phyloP scores from a whole-genome alignment of 768 basidiomycete species.

The Russula vinacea region DNA sequence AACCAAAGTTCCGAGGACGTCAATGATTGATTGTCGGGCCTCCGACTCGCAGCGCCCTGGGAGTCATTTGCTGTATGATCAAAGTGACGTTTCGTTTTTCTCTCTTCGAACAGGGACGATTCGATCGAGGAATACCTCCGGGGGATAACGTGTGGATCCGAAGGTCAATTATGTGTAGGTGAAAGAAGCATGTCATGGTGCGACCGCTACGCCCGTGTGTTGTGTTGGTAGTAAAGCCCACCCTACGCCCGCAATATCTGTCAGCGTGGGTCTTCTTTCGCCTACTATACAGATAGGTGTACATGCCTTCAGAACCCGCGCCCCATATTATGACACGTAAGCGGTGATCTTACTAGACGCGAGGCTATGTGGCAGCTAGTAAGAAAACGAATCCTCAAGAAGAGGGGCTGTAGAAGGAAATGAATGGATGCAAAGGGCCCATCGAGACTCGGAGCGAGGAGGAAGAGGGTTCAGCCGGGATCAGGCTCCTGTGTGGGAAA shows the following conservation, averaged over 20 bases:
- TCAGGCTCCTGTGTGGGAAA: background rate
- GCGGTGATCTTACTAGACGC: background rate
- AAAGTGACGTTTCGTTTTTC: conserved; percentile 11
- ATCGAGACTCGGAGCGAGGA: background rate
- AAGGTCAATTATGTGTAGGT: conserved; percentile 3
- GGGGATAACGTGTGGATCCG: conserved; percentile 1
- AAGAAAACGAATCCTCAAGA: background rate
- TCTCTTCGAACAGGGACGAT: conserved; percentile 8
- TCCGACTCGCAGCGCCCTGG: background rate
- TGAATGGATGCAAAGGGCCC: background rate
- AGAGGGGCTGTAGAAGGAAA: background rate
- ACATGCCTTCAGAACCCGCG: background rate
- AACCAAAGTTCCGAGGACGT: background rate
- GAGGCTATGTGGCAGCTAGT: background rate
- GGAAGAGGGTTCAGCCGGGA: background rate
- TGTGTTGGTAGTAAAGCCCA: conserved; percentile 1
- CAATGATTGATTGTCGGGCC: background rate
- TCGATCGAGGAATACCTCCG: conserved; percentile 8
- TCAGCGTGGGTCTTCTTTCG: background rate
- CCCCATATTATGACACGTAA: background rate
- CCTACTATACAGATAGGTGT: background rate
- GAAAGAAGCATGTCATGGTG: background rate
- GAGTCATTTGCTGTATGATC: background rate
- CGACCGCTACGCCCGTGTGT: conserved; percentile 13
- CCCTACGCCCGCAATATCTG: conserved; percentile 3